Evolutionary conservation across 441 rosid species (phyloP).

Genomic region (Erodium moschatum): DNA sequence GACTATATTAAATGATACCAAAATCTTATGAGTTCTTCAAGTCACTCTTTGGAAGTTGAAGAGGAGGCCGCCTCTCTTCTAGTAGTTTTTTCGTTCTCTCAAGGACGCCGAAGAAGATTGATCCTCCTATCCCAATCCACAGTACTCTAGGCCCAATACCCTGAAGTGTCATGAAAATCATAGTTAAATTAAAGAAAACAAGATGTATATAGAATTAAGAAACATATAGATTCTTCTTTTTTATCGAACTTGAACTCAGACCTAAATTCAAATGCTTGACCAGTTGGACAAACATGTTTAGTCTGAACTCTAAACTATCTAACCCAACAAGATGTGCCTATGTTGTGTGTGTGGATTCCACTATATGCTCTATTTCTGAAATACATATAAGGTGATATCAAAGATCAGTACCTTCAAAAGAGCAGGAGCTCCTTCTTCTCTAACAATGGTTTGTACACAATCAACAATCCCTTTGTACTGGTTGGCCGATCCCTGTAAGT

Average conservation of each 20-base stretch:
- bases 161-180: constrained; percentile 23
- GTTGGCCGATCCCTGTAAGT: constrained; percentile 61
- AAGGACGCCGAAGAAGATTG: constrained; percentile 60
- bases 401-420: constrained; percentile 55
- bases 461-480: constrained; percentile 68
- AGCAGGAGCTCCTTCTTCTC: constrained; percentile 80
- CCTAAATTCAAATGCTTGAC: no score
- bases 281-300: not conserved
- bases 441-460: constrained; percentile 72
- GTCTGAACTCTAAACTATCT: not conserved
- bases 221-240: not conserved
- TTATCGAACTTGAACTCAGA: no score
- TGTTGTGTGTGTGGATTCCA: not conserved
- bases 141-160: constrained; percentile 65
- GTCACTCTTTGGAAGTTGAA: not conserved
- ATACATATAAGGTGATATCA: not conserved
- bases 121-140: constrained; percentile 75
- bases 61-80: constrained; percentile 38
- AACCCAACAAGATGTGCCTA: not conserved
- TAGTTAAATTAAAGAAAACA: not conserved
- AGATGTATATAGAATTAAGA: not conserved
- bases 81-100: constrained; percentile 58
- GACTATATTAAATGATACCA: no score
- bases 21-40: not conserved
- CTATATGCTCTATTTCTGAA: not conserved